Conservation (phyloP, 176 grass and related monocot genomes). For the Musa acuminata region DNA sequence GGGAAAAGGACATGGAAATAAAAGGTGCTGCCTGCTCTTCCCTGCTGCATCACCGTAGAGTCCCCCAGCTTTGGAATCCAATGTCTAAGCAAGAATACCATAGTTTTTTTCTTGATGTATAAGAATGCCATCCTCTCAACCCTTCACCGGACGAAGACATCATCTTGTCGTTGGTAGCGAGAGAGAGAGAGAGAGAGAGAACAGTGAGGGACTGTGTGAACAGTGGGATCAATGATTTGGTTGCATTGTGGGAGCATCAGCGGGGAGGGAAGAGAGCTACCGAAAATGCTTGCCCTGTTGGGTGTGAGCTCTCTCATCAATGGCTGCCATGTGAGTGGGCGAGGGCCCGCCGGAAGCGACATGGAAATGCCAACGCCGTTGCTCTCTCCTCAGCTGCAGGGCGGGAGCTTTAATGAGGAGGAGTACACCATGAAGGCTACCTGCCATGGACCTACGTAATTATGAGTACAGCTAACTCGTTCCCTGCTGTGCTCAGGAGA, state of each 20-base stretch:
- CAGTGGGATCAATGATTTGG: conserved; percentile 1
- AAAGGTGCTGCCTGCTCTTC: not conserved
- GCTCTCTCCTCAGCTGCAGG: not conserved
- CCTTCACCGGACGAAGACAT: no score
- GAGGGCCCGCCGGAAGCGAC: no score
- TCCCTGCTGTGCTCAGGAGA: no score
- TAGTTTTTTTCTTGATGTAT: not conserved
- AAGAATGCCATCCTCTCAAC: no score
- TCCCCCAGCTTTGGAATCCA: not conserved
- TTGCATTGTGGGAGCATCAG: not conserved
- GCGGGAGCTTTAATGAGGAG: not conserved
- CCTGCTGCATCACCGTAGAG: not conserved
- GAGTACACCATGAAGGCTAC: not conserved
- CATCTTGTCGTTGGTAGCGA: not conserved
- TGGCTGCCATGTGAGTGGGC: not conserved
- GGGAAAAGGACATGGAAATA: not conserved
- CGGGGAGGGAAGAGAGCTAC: not conserved
- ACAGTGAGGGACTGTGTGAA: not conserved
- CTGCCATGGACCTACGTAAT: no score
- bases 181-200: not conserved
- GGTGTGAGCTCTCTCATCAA: conserved; percentile 1
- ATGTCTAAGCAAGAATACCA: not conserved
- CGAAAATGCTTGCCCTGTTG: not conserved
- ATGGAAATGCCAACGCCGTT: not conserved
- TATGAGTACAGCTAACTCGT: no score